Evolutionary conservation across 2,329 filamentous ascomycete genomes (phyloP), one percentile per base, ranked within the genome.

Genomic region (Aspergillus sp.): DNA sequence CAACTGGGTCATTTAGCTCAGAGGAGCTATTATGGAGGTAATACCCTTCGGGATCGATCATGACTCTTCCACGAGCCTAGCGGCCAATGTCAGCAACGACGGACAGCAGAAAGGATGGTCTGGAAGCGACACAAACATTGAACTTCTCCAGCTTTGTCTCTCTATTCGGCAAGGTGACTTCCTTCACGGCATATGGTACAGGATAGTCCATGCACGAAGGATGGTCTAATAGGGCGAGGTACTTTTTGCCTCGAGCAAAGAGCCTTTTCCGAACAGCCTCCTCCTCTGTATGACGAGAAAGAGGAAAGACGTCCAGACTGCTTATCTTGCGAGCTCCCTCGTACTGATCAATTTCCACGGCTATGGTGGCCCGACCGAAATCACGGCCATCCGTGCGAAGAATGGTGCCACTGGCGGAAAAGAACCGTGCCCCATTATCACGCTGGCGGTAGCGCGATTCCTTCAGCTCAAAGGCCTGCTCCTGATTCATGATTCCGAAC

Each of bases 1-100:
- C 53, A 15, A 1, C n/a, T 2, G 53, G 53, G 4, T 1, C 7
- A 22, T 55, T 55, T 23, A 55, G 30, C 1, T 46, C 53, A 9
- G 53, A 55, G 13, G 53, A 55, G 30, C 22, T 55, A 38, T 55
- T 55, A 17, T 55, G 38, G 23, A 55, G 53, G 30, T 46, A 55
- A 19, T 30, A 55, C 11, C 53, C 53, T 19, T 41, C 22, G 2
- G 53, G 53, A 19, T 55, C 53, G 15, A 55, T 34, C 53, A 55
- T 46, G 17, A 55, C 53, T 28, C 53, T 55, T 25, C 53, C 53
- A 11, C 43, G 8, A n/a, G 53, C 53, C 53, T 55, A 46, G 43
- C 8, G 5, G 7, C 11, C 23, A 6, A 7, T n/a, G 38, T 55
- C 23, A 55, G 53, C 22, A n/a, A 28, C 13, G 8, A 28, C 8